A percentile compares a stretch with the other conserved stretches of the same genome.
phyloP scores from a whole-genome alignment of 305 asterid species.

The Fraxinus paxiana region DNA sequence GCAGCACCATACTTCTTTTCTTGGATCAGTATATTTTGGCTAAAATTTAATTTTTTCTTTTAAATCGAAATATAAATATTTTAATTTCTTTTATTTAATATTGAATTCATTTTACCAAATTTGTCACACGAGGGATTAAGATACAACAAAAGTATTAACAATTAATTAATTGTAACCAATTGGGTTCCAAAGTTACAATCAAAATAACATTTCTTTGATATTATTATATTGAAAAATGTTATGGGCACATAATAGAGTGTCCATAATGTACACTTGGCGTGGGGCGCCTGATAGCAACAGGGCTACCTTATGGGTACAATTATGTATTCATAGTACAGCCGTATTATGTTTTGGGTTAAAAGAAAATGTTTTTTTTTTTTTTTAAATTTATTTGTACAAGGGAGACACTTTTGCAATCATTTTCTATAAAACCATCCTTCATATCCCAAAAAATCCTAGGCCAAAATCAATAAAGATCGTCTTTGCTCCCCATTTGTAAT shows the following conservation, averaged over 20 bases:
- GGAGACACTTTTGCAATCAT: conserved; percentile 22
- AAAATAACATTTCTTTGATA: not conserved
- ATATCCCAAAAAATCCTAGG: conserved; percentile 24
- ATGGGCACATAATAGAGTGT: too few relatives aligned
- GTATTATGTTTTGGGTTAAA: not conserved
- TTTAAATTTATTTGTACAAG: not conserved
- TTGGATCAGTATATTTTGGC: not conserved
- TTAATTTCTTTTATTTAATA: not conserved
- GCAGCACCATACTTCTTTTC: not conserved
- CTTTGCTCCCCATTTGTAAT: conserved; percentile 51
- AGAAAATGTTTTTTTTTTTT: not conserved
- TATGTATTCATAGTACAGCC: too few relatives aligned
- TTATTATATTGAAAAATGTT: not conserved
- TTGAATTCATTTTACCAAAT: not conserved
- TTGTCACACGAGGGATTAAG: not conserved
- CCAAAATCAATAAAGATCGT: conserved; percentile 33
- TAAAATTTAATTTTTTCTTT: not conserved
- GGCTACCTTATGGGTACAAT: too few relatives aligned
- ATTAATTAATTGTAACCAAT: not conserved
- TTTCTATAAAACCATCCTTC: conserved; percentile 21
- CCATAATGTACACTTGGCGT: too few relatives aligned
- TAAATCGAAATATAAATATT: too few relatives aligned
- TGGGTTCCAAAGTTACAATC: not conserved
- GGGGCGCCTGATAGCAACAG: too few relatives aligned
- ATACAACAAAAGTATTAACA: not conserved